Evolutionary conservation across 345 rosid species (phyloP), one percentile per base, ranked within the genome.

Genomic region (Erucastrum elatum): DNA sequence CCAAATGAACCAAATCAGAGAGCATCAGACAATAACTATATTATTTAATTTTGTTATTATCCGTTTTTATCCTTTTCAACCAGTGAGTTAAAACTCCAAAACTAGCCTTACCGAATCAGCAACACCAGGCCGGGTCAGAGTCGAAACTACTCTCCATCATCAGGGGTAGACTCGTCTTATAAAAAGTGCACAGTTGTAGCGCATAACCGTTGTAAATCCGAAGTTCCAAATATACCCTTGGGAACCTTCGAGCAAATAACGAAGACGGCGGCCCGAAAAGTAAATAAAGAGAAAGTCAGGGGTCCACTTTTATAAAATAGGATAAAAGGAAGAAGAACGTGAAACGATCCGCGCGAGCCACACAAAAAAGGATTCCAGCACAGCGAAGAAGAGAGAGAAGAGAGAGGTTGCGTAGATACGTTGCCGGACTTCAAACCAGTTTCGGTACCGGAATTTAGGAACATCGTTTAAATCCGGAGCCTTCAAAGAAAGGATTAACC

Each of bases 351-450:
- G 85, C 90, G 81, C 82, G 65, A 74, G 81, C 84, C 87, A 75
- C 83, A 72, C 81, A 82, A 82, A 70, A 86, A 71, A 72, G 74
- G 87, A 49, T 77, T 83, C 77, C 72, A 62, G 61, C 75, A 75
- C 56, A 68, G 78, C 55, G 55, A 49, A 49, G 17, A 49, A 84
- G 86, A 82, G 66, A 66, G 17, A 67, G 44, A 78, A 82, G 63
- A 62, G 41, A 79, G 59, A 27, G 13, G 16, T 83, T 84, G 89
- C 84, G 84, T 89, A 66, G 83, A 87, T 91, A 87, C 91, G 92
- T 94, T 89, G 84, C 77, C 95, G 98, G 98, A 90, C 86, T 86
- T 80, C 75, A 94, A 94, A 84, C 39, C 82, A 70, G 71, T 81
- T 74, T 64, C 81, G 63, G 79, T 78, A 90, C 87, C 94, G 94